phyloP scores from a whole-genome alignment of 2,329 filamentous ascomycete genomes.

The Gnomoniopsis sp. region DNA sequence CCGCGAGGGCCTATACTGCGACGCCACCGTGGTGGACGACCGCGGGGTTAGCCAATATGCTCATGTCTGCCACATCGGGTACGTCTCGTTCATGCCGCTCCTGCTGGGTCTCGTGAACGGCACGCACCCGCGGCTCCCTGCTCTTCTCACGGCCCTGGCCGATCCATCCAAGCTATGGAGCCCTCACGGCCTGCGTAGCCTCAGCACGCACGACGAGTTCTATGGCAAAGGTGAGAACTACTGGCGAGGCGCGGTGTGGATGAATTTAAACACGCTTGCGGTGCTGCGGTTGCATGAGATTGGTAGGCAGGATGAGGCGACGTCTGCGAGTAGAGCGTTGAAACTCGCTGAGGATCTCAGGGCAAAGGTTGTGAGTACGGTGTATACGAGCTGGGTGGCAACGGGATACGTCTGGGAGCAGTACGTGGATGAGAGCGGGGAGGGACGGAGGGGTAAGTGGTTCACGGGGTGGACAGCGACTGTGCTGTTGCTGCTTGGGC shows the following conservation, averaged over 20 bases:
- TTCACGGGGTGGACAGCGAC: conserved; percentile 74
- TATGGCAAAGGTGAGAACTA: conserved; percentile 22
- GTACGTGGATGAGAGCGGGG: conserved; percentile 64
- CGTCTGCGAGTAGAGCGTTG: conserved; percentile 8
- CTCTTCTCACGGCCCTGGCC: conserved; percentile 17
- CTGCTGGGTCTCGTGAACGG: conserved; percentile 20
- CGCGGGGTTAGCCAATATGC: conserved; percentile 21
- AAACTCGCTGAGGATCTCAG: conserved; percentile 20
- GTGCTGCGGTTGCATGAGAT: conserved; percentile 50
- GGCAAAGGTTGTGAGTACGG: conserved; percentile 16
- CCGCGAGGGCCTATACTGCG: conserved; percentile 74
- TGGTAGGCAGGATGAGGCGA: conserved; percentile 8
- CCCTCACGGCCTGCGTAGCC: conserved; percentile 19
- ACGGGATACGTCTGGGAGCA: conserved; percentile 73
- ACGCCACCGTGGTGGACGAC: conserved; percentile 71
- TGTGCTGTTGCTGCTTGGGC: conserved; percentile 65
- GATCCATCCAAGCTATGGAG: conserved; percentile 19
- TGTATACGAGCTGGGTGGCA: conserved; percentile 52
- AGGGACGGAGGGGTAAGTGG: conserved; percentile 65
- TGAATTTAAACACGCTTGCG: conserved; percentile 38
- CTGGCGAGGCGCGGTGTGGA: conserved; percentile 23
- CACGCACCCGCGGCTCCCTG: conserved; percentile 18
- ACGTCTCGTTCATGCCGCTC: conserved; percentile 21
- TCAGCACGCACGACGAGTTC: conserved; percentile 16
- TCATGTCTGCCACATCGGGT: conserved; percentile 21